Evolutionary conservation across 2,329 filamentous ascomycete species (phyloP).

Genomic region (Ustulina deusta): DNA sequence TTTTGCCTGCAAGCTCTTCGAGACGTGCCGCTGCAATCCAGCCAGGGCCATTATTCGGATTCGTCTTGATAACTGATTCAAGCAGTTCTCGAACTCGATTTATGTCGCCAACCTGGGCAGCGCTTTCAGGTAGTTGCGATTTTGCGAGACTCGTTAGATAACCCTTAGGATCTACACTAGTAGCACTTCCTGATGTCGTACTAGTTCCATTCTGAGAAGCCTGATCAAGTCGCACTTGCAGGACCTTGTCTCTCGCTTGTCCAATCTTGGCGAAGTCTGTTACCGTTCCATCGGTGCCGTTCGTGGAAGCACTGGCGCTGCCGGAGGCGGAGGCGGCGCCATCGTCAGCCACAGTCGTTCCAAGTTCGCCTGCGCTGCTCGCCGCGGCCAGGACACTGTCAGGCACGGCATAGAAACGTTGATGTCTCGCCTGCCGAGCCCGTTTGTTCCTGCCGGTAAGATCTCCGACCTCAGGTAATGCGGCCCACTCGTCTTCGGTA

Average conservation of each 20-base stretch:
- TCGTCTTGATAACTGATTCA: conserved; percentile 98
- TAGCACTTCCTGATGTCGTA: conserved; percentile 82
- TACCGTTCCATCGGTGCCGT: conserved; percentile 82
- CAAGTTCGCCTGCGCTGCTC: conserved; percentile 81
- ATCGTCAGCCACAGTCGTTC: conserved; percentile 89
- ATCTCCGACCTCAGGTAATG: conserved; percentile 93
- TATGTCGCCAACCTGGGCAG: conserved; percentile 91
- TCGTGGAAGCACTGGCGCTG: conserved; percentile 47
- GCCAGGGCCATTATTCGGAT: conserved; percentile 91
- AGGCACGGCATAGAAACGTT: conserved; percentile 94
- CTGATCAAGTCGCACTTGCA: conserved; percentile 93
- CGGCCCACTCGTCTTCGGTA: conserved; percentile 96
- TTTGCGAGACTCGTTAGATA: conserved; percentile 93
- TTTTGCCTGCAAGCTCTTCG: conserved; percentile 92
- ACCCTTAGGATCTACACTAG: conserved; percentile 92
- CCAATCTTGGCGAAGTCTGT: conserved; percentile 99
- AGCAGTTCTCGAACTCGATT: conserved; percentile 91
- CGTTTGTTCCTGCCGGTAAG: conserved; percentile 93
- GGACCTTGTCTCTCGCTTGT: conserved; percentile 93
- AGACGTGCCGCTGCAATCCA: conserved; percentile 96
- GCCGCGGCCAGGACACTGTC: conserved; percentile 94
- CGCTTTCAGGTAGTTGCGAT: conserved; percentile 80
- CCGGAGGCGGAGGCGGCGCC: conserved; percentile 60
- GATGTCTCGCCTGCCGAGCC: conserved; percentile 82
- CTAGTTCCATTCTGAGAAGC: conserved; percentile 77